Evolutionary conservation across 1,139 yeast genomes (phyloP).

Genomic region (Candida anutae): DNA sequence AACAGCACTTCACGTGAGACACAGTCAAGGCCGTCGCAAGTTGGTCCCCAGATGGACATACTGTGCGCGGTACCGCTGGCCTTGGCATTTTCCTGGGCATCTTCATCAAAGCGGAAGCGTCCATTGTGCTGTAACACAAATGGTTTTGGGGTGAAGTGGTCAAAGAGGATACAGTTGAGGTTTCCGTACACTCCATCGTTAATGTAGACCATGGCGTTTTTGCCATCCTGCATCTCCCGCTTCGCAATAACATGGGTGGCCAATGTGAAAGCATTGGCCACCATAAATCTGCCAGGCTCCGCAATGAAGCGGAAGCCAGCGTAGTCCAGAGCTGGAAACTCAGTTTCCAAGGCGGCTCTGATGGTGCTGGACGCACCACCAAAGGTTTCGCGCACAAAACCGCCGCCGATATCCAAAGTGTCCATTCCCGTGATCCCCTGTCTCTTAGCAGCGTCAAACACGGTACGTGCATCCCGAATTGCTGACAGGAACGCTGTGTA

Average conservation of each 20-base stretch:
- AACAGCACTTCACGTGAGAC: slow-evolving; percentile 48
- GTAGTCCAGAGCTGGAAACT: slow-evolving; percentile 43
- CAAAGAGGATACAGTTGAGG: slow-evolving; percentile 87
- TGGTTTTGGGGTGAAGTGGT: slow-evolving; percentile 78
- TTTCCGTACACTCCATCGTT: slow-evolving; percentile 97
- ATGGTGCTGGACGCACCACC: slow-evolving; percentile 54
- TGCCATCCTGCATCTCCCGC: slow-evolving; percentile 42
- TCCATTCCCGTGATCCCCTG: slow-evolving; percentile 41
- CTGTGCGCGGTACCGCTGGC: slow-evolving; percentile 9
- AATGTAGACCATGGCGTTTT: slow-evolving; percentile 54
- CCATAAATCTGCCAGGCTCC: slow-evolving; percentile 92
- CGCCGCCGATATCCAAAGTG: slow-evolving; percentile 88
- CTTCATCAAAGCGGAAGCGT: slow-evolving; percentile 36
- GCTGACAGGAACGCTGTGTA: slow-evolving; percentile 64
- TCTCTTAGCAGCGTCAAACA: slow-evolving; percentile 55
- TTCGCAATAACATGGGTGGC: slow-evolving; percentile 83
- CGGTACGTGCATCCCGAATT: slow-evolving; percentile 56
- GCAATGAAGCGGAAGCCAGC: slow-evolving; percentile 57
- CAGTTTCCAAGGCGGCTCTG: slow-evolving; percentile 44
- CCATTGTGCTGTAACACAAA: slow-evolving; percentile 52
- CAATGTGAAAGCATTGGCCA: slow-evolving; percentile 77
- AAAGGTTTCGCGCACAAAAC: slow-evolving; percentile 69
- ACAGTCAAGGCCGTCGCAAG: slow-evolving; percentile 95
- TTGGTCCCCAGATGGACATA: slow-evolving; percentile 94
- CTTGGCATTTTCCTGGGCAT: slow-evolving; percentile 7